Conservation (phyloP, 352 stramenopile species). For the Globisporangium apiculatum region DNA sequence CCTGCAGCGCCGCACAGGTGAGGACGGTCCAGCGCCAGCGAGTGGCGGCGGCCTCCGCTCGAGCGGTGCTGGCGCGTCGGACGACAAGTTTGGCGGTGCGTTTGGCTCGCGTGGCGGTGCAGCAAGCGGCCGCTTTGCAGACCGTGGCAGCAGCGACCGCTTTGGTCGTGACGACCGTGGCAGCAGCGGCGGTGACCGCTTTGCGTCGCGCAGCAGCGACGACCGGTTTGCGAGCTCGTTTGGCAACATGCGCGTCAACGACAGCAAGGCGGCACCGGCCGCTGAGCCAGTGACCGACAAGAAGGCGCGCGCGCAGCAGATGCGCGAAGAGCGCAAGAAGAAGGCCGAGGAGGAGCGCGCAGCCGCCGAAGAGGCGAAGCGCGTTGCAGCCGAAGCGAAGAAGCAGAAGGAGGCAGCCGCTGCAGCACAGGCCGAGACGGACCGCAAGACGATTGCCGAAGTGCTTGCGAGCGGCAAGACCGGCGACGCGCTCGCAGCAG, state of each 20-base stretch:
- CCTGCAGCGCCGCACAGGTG: slow-evolving; percentile 39
- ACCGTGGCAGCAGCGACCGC: slow-evolving; percentile 13
- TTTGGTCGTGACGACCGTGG: slow-evolving; percentile 19
- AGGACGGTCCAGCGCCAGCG: slow-evolving; percentile 15
- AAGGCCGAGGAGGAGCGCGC: slow-evolving; percentile 72
- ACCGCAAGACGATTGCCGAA: slow-evolving; percentile 49
- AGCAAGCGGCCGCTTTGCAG: slow-evolving; percentile 14
- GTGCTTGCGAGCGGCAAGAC: slow-evolving; percentile 58
- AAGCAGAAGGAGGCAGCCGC: slow-evolving; percentile 42
- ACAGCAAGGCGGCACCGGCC: slow-evolving; percentile 8
- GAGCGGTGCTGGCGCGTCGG: slow-evolving; percentile 2
- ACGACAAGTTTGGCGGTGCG: slow-evolving; percentile 49
- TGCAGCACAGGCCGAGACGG: slow-evolving; percentile 37
- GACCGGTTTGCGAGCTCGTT: slow-evolving; percentile 32
- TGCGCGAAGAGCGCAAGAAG: slow-evolving; percentile 75
- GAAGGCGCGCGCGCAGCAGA: slow-evolving; percentile 48
- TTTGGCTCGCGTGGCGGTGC: slow-evolving; percentile 24
- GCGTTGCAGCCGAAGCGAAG: slow-evolving; percentile 46
- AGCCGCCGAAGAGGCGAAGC: slow-evolving; percentile 58
- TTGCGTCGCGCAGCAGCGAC: slow-evolving; percentile 8
- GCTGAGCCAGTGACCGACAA: slow-evolving; percentile 28
- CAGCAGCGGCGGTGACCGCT: too few species aligned
- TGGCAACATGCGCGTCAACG: slow-evolving; percentile 36
- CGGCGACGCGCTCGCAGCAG: slow-evolving; percentile 45
- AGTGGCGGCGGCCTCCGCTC: slow-evolving; percentile 13